Conservation (phyloP, 1,284 basidiomycete genomes). For the Pseudozyma hubeiensis region DNA sequence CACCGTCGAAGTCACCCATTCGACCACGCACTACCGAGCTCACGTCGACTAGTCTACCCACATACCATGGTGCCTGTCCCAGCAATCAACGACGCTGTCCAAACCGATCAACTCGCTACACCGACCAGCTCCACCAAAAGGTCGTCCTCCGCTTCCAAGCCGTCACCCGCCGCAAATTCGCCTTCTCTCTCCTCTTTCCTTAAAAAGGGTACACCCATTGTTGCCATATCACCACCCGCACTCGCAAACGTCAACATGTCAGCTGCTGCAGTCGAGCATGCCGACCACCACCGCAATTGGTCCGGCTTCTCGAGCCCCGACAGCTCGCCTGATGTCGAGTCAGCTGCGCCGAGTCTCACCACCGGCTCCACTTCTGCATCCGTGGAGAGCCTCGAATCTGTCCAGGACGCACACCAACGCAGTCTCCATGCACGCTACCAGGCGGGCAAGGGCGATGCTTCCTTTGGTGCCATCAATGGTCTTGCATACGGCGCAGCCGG, state of each 20-base stretch:
- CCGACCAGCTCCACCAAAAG: slow-evolving; percentile 9
- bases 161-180: slow-evolving; percentile 23
- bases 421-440: slow-evolving; percentile 30
- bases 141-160: slow-evolving; percentile 13
- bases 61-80: slow-evolving; percentile 33
- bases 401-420: slow-evolving; percentile 48
- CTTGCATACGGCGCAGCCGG: slow-evolving; percentile 18
- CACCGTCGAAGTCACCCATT: neutral
- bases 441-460: slow-evolving; percentile 19
- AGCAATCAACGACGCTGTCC: slow-evolving; percentile 12
- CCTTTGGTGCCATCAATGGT: slow-evolving; percentile 12
- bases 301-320: slow-evolving; percentile 24
- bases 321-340: slow-evolving; percentile 48
- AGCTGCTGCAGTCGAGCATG: slow-evolving; percentile 7
- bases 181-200: slow-evolving; percentile 38
- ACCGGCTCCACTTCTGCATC: slow-evolving; percentile 61
- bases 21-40: neutral
- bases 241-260: slow-evolving; percentile 25
- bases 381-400: slow-evolving; percentile 56
- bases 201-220: slow-evolving; percentile 52
- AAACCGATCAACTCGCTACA: slow-evolving; percentile 10
- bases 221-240: slow-evolving; percentile 42
- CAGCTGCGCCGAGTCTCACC: slow-evolving; percentile 58
- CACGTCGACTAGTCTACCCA: slow-evolving; percentile 5
- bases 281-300: slow-evolving; percentile 20